A percentile compares a stretch with the other conserved stretches of the same genome.
Conservation (phyloP, 139 green algal genomes). For the Chlamydomonas sphaeroides region DNA sequence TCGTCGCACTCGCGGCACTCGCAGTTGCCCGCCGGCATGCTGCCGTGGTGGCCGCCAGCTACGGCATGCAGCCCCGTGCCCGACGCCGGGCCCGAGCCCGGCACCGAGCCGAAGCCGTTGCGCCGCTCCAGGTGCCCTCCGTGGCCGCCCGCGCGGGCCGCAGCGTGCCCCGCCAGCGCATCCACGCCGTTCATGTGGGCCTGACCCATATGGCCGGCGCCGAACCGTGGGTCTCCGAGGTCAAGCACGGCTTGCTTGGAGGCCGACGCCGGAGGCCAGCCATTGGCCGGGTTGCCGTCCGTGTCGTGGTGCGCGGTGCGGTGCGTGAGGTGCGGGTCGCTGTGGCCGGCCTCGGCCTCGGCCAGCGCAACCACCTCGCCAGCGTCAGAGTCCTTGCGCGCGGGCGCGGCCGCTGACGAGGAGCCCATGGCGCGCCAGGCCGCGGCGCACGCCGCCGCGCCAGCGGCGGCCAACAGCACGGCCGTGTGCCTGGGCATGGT, state of each 20-base stretch:
- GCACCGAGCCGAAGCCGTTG: constrained; percentile 5
- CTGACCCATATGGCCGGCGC: no score
- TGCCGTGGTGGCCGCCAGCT: no score
- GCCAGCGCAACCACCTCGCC: background rate
- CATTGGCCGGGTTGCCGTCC: background rate
- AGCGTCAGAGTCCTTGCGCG: background rate
- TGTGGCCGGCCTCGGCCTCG: background rate
- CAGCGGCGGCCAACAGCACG: constrained; percentile 8
- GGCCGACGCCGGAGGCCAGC: no score
- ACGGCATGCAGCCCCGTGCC: no score
- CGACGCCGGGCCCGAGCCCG: background rate
- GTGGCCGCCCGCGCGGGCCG: background rate
- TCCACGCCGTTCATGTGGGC: no score
- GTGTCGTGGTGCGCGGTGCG: no score
- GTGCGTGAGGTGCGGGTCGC: background rate
- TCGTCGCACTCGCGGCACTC: no score
- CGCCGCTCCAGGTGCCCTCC: constrained; percentile 3
- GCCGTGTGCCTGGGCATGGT: background rate
- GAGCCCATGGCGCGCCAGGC: background rate
- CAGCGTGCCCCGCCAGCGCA: constrained; percentile 11
- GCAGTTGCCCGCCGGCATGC: no score
- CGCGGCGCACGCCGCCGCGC: constrained; percentile 1
- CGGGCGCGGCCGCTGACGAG: background rate
- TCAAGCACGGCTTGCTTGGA: no score
- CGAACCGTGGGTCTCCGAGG: background rate